These are phyloP conservation scores for Fraxinus cuspidata DNA, from an alignment of 257 asterid species.

Conservation along the genomic window DNA sequence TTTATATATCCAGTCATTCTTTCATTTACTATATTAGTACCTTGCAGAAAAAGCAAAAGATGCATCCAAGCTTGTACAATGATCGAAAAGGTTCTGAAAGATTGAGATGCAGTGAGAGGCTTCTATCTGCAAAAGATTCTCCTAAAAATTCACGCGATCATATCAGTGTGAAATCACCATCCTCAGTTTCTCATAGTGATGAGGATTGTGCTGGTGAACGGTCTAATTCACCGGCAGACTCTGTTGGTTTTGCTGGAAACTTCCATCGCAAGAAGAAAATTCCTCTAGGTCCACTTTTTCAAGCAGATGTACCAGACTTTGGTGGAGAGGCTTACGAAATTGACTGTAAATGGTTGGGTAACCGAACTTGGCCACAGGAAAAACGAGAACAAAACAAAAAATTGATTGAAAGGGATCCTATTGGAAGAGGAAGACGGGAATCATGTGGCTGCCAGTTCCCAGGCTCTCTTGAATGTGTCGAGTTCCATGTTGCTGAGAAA, in stretches of 20 bases:
- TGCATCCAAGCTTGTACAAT: constrained; percentile 86
- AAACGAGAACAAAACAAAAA: constrained; percentile 26
- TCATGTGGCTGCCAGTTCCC: constrained; percentile 44
- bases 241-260: constrained; percentile 29
- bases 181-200: constrained; percentile 39
- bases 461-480: constrained; percentile 41
- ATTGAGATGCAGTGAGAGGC: constrained; percentile 72
- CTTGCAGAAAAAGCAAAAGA: constrained; percentile 75
- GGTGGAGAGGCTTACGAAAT: constrained; percentile 35
- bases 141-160: constrained; percentile 33
- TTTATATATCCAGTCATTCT: constrained; percentile 4
- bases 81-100: constrained; percentile 49
- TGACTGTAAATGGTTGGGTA: constrained; percentile 53
- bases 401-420: constrained; percentile 44
- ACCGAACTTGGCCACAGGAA: constrained; percentile 39
- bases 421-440: constrained; percentile 49
- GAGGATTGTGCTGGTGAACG: constrained; percentile 23
- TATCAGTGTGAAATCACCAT: constrained; percentile 28
- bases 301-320: constrained; percentile 52
- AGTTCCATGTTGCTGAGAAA: constrained; percentile 41
- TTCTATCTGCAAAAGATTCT: constrained; percentile 55
- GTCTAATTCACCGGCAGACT: constrained; percentile 39
- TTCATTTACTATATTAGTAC: constrained; percentile 30
- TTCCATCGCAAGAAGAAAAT: constrained; percentile 29
- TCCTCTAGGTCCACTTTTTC: constrained; percentile 46